phyloP scores from a whole-genome alignment of 2,329 filamentous ascomycete species.

The Aspergillus novofumigatus region DNA sequence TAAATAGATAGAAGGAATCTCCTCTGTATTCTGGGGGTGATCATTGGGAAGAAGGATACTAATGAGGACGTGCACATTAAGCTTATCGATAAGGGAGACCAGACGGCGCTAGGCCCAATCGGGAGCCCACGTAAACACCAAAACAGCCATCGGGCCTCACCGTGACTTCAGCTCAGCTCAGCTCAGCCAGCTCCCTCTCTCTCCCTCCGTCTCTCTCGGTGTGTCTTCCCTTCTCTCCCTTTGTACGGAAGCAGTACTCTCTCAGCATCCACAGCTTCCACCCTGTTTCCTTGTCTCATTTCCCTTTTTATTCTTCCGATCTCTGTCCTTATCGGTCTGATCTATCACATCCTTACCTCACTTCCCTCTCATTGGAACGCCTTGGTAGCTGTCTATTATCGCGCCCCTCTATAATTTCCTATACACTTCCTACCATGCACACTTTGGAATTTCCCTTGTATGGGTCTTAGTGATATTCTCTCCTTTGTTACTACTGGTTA shows the following conservation, averaged over 20 bases:
- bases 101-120: constrained; percentile 31
- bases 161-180: constrained; percentile 16
- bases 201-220: neutral
- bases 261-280: constrained; percentile 9
- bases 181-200: constrained; percentile 1
- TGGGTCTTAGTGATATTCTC: constrained; percentile 7
- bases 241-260: constrained; percentile 9
- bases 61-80: constrained; percentile 21
- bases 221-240: constrained; percentile 9
- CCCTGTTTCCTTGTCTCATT: constrained; percentile 4
- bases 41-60: neutral
- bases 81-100: constrained; percentile 39
- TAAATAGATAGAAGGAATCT: neutral
- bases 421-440: constrained; percentile 1
- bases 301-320: constrained; percentile 3
- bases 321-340: constrained; percentile 2
- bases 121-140: constrained; percentile 35
- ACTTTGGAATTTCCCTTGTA: neutral
- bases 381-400: neutral
- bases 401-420: neutral
- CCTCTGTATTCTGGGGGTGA: neutral
- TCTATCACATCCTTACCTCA: constrained; percentile 5
- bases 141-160: constrained; percentile 35
- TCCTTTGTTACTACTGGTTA: constrained; percentile 1
- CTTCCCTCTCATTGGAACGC: constrained; percentile 4